Conservation (phyloP, 108 stramenopile species). For the Cylindrotheca fusiformis region DNA sequence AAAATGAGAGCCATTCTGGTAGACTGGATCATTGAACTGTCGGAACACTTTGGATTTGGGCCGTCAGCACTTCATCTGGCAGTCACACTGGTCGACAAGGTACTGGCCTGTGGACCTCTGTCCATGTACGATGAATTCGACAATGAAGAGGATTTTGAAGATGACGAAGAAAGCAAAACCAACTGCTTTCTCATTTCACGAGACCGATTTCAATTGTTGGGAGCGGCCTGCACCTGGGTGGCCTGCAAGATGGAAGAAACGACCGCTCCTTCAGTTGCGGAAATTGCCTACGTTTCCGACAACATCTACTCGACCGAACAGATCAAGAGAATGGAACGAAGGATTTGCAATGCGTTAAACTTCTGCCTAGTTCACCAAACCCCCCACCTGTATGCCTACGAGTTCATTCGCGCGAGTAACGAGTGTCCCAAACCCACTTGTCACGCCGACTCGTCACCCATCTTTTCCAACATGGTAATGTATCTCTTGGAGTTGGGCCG, state of each 20-base stretch:
- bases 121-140: constrained; percentile 25
- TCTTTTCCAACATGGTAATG: constrained; percentile 49
- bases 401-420: constrained; percentile 65
- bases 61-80: constrained; percentile 66
- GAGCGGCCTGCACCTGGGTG: constrained; percentile 73
- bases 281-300: constrained; percentile 77
- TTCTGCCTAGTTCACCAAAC: constrained; percentile 54
- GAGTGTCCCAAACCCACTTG: constrained; percentile 29
- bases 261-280: constrained; percentile 40
- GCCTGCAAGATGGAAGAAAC: constrained; percentile 78
- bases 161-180: constrained; percentile 28
- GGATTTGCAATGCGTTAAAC: constrained; percentile 53
- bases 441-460: constrained; percentile 6
- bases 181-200: constrained; percentile 38
- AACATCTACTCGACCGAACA: constrained; percentile 51
- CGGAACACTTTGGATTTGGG: constrained; percentile 68
- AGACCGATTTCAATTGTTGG: constrained; percentile 56
- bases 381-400: constrained; percentile 48
- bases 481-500: constrained; percentile 76
- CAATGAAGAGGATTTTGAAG: constrained; percentile 11
- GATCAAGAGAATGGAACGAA: constrained; percentile 65
- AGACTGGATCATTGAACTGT: constrained; percentile 90
- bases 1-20: constrained; percentile 84
- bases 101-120: constrained; percentile 43
- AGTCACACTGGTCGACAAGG: constrained; percentile 64